These are phyloP conservation scores for Heritiera fomes DNA, from an alignment of 345 rosid species.

Conservation along the genomic window DNA sequence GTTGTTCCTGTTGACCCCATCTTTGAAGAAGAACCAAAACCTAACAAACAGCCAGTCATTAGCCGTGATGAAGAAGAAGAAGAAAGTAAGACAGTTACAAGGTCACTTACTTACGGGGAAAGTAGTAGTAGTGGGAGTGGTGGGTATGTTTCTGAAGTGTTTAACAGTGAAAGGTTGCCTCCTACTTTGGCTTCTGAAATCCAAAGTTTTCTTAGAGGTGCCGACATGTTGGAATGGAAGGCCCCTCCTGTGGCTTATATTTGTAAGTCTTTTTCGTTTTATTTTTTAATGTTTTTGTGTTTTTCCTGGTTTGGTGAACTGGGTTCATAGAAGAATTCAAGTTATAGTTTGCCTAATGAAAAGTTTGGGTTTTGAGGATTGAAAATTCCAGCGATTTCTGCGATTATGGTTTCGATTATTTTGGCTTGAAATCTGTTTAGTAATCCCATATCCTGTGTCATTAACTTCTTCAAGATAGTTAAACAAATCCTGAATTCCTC, in stretches of 20 bases:
- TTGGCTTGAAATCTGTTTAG: neutral
- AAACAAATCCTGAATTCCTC: neutral
- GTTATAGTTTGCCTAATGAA: neutral
- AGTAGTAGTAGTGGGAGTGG: slow-evolving; percentile 12
- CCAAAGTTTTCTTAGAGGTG: slow-evolving; percentile 84
- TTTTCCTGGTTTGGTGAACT: neutral
- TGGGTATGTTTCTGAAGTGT: slow-evolving; percentile 53
- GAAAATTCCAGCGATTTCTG: neutral
- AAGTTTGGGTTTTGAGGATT: neutral
- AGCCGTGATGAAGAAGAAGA: slow-evolving; percentile 36
- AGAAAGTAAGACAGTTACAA: neutral
- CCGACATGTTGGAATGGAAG: slow-evolving; percentile 61
- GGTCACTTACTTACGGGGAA: slow-evolving; percentile 44
- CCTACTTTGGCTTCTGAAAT: slow-evolving; percentile 69
- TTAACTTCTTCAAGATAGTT: neutral
- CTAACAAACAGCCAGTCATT: neutral
- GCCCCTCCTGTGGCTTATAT: slow-evolving; percentile 89
- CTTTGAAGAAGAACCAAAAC: slow-evolving; percentile 27
- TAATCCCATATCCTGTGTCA: neutral
- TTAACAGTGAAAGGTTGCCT: slow-evolving; percentile 93
- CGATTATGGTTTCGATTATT: neutral
- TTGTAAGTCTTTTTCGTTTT: slow-evolving; percentile 42
- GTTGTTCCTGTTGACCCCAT: slow-evolving; percentile 67
- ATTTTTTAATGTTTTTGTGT: neutral
- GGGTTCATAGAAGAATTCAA: neutral